Conservation (phyloP, 306 rosid genomes). For the Quercus dentata region DNA sequence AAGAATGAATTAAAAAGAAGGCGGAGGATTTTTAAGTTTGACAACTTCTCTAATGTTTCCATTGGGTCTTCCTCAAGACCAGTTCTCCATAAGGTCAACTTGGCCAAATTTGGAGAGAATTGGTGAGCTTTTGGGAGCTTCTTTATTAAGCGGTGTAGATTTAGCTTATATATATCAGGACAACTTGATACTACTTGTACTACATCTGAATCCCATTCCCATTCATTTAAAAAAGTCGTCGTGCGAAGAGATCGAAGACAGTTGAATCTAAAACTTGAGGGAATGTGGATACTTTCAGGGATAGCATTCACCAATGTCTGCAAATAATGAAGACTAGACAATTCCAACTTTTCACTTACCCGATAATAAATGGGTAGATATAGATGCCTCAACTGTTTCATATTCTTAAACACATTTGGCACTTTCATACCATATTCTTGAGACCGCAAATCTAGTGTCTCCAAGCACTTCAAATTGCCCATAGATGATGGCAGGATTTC, state of each 20-base stretch:
- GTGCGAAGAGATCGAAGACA: not conserved
- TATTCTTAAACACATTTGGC: not conserved
- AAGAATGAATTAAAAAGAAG: not conserved
- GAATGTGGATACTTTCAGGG: not conserved
- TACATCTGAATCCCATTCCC: not conserved
- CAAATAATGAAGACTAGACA: not conserved
- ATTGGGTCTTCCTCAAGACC: not conserved
- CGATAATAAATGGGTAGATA: not conserved
- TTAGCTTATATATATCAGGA: not conserved
- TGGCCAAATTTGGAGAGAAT: conserved; percentile 22
- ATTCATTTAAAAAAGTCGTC: no score
- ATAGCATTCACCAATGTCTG: not conserved
- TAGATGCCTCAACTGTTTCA: not conserved
- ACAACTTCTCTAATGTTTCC: not conserved
- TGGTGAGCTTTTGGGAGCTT: not conserved
- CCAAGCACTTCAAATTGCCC: not conserved
- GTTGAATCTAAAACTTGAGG: not conserved
- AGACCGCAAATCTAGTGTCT: not conserved
- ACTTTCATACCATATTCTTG: not conserved
- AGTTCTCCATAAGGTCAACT: not conserved
- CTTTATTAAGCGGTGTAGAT: not conserved
- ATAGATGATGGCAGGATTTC: not conserved
- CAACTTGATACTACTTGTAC: not conserved
- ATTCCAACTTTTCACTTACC: not conserved
- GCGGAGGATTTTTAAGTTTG: not conserved